Conservation (phyloP, 208 protist genomes). For the Porcisia hertigi region DNA sequence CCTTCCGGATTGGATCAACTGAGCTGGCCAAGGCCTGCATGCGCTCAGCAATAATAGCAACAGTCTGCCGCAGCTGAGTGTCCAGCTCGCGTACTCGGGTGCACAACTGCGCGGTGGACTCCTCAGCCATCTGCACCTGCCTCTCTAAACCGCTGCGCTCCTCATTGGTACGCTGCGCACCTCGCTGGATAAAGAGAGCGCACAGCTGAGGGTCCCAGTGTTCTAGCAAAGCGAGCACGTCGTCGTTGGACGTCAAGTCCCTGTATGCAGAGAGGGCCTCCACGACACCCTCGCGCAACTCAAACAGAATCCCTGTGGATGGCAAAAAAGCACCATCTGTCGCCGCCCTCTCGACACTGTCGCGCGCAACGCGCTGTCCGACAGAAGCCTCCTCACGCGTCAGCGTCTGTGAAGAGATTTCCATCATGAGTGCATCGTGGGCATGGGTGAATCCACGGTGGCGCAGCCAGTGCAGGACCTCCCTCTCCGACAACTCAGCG, state of each 20-base stretch:
- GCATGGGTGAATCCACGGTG: slow-evolving; percentile 3
- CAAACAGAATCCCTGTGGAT: neutral
- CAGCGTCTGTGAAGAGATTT: neutral
- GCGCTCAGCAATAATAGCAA: slow-evolving; percentile 44
- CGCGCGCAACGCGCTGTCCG: neutral
- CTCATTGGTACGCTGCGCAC: neutral
- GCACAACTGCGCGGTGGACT: slow-evolving; percentile 18
- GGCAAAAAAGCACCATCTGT: too few species aligned
- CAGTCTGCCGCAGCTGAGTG: slow-evolving; percentile 25
- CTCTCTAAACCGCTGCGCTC: neutral
- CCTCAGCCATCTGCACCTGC: slow-evolving; percentile 5
- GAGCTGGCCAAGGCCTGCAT: slow-evolving; percentile 47
- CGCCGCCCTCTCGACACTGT: neutral
- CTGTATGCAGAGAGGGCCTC: slow-evolving; percentile 24
- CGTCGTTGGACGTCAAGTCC: slow-evolving; percentile 6
- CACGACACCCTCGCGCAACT: slow-evolving; percentile 12
- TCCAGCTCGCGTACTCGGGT: slow-evolving; percentile 31
- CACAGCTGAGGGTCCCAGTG: slow-evolving; percentile 17
- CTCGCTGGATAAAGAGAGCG: neutral
- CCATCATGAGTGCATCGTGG: neutral
- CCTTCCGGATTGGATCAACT: slow-evolving; percentile 57
- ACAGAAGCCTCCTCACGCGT: neutral
- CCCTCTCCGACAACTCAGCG: slow-evolving; percentile 9
- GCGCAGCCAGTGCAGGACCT: slow-evolving; percentile 17
- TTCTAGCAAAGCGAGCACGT: slow-evolving; percentile 19